A percentile compares a stretch with the other conserved stretches of the same genome.
phyloP scores from a whole-genome alignment of 805 yeast genomes.

The Candida insectalens region DNA sequence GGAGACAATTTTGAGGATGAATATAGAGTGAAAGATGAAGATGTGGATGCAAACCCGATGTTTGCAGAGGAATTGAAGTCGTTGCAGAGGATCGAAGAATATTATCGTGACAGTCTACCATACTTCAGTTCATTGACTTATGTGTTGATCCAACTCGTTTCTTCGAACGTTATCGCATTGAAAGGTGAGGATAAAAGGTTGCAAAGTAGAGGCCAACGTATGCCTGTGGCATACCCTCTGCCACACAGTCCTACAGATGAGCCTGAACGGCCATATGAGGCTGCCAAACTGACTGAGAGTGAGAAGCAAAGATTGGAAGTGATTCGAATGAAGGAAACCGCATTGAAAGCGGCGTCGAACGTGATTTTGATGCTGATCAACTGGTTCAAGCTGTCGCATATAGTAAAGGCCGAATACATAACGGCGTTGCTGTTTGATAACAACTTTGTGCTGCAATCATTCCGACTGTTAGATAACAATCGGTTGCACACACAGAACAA shows the following conservation, averaged over 20 bases:
- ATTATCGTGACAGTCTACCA: conserved; percentile 44
- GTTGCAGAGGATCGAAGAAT: conserved; percentile 46
- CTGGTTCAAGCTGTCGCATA: conserved; percentile 77
- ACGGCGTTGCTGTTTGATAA: conserved; percentile 67
- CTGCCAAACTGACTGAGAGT: conserved; percentile 10
- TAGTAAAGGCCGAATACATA: conserved; percentile 70
- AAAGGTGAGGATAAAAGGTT: conserved; percentile 16
- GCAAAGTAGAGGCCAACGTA: conserved; percentile 9
- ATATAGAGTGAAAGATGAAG: conserved; percentile 18
- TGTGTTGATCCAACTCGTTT: conserved; percentile 56
- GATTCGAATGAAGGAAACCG: conserved; percentile 49
- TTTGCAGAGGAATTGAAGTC: conserved; percentile 28
- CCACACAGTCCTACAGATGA: conserved; percentile 2
- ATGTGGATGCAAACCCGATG: conserved; percentile 25
- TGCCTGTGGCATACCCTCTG: neutral
- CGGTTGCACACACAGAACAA: conserved; percentile 17
- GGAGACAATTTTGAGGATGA: neutral
- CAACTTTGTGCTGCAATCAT: conserved; percentile 35
- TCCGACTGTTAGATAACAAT: conserved; percentile 23
- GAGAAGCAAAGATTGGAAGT: conserved; percentile 41
- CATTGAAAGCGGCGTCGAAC: conserved; percentile 49
- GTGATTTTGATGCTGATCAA: conserved; percentile 43
- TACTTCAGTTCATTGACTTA: conserved; percentile 54
- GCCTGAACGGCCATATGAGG: conserved; percentile 8
- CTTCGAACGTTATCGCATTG: conserved; percentile 30